Evolutionary conservation across 352 stramenopile genomes (phyloP).

Genomic region (Phytophthora syringae): DNA sequence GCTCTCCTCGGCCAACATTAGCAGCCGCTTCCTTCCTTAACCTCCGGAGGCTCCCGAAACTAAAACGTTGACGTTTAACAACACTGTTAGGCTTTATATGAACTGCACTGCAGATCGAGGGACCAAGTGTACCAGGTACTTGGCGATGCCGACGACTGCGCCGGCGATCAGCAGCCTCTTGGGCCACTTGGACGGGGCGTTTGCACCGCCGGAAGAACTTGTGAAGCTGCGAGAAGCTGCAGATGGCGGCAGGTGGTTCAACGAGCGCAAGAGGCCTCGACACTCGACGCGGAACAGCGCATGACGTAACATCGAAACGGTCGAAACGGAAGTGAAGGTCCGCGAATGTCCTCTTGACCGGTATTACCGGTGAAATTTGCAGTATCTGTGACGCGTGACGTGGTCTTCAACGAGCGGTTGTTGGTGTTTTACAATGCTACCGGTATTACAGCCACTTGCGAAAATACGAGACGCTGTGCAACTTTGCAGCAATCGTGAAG

Average conservation of each 20-base stretch:
- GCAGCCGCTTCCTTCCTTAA: constrained; percentile 2
- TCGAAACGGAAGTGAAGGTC: too few species aligned
- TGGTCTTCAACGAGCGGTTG: too few species aligned
- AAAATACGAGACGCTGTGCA: constrained; percentile 1
- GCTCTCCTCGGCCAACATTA: background rate
- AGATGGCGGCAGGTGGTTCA: background rate
- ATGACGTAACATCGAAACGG: background rate
- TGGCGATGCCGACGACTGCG: background rate
- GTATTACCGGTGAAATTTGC: background rate
- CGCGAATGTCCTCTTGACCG: background rate
- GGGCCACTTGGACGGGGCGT: constrained; percentile 10
- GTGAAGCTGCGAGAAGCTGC: constrained; percentile 4
- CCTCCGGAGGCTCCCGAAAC: background rate
- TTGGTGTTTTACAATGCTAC: too few species aligned
- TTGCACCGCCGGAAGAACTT: background rate
- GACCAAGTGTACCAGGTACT: constrained; percentile 8
- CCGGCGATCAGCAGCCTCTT: background rate
- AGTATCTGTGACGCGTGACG: background rate
- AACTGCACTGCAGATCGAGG: background rate
- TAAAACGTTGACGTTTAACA: background rate
- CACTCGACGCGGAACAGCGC: background rate
- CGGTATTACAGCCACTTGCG: too few species aligned
- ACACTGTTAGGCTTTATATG: background rate
- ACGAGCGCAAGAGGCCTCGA: background rate
- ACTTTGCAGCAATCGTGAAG: constrained; percentile 7